Percentiles rank a stretch among this genome's conserved stretches.
Conservation (phyloP, 768 basidiomycete species). For the Pisolithus albus region DNA sequence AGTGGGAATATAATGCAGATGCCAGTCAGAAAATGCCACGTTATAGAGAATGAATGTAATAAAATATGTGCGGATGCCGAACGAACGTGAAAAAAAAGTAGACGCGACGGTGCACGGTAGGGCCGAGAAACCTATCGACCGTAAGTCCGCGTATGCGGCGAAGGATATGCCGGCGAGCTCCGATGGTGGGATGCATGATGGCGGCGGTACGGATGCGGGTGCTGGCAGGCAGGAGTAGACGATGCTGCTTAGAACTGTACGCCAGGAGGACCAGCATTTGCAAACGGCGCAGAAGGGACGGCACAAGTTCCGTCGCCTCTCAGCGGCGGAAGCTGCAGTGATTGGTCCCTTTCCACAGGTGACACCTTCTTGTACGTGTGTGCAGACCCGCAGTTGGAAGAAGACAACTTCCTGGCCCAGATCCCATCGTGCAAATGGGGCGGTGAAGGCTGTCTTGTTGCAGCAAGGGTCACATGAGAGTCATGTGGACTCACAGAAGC, state of each 20-base stretch:
- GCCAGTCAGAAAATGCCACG: neutral
- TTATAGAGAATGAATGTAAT: neutral
- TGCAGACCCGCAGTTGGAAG: neutral
- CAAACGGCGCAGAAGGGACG: constrained; percentile 62
- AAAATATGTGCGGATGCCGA: neutral
- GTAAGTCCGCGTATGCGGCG: constrained; percentile 28
- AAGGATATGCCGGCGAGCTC: constrained; percentile 30
- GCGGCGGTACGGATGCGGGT: neutral
- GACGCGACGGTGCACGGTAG: constrained; percentile 3
- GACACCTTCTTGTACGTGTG: constrained; percentile 18
- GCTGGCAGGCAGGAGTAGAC: neutral
- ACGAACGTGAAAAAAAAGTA: constrained; percentile 24
- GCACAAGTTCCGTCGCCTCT: constrained; percentile 26
- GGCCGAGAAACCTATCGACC: constrained; percentile 20
- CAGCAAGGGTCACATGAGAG: constrained; percentile 23
- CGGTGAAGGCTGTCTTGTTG: constrained; percentile 27
- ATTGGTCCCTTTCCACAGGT: constrained; percentile 19
- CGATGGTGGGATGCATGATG: constrained; percentile 21
- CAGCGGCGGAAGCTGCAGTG: constrained; percentile 28
- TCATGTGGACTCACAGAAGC: constrained; percentile 52
- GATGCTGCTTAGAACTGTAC: constrained; percentile 52
- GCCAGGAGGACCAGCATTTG: constrained; percentile 81
- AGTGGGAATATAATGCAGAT: neutral
- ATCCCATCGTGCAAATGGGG: constrained; percentile 46
- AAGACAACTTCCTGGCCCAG: constrained; percentile 35